Evolutionary conservation across 2,329 filamentous ascomycete species (phyloP).

Genomic region (Claviceps maximensis): DNA sequence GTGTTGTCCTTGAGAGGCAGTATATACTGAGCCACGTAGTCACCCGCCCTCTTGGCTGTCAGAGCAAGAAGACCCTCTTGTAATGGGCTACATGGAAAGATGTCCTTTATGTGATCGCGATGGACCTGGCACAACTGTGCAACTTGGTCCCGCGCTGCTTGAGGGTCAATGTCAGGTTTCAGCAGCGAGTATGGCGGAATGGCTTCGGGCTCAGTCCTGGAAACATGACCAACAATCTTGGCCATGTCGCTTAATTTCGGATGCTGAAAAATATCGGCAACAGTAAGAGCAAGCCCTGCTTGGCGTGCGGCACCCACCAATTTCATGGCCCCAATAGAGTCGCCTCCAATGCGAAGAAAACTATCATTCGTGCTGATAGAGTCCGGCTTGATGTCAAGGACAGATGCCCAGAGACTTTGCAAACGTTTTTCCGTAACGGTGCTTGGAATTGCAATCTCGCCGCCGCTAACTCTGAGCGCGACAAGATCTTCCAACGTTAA

Average conservation of each 20-base stretch:
- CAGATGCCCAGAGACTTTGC: conserved; percentile 8
- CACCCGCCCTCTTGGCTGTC: conserved; percentile 2
- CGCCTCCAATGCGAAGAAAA: conserved; percentile 15
- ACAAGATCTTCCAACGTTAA: background rate
- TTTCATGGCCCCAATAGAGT: conserved; percentile 20
- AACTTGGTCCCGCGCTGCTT: background rate
- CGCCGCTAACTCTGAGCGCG: background rate
- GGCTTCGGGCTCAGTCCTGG: background rate
- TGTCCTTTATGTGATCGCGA: conserved; percentile 2
- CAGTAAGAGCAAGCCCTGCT: conserved; percentile 8
- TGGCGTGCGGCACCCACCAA: conserved; percentile 2
- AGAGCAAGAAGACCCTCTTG: conserved; percentile 8
- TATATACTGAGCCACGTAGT: conserved; percentile 4
- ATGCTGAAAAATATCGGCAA: conserved; percentile 7
- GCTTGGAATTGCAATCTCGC: background rate
- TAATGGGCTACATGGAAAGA: conserved; percentile 8
- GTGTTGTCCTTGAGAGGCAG: conserved; percentile 1
- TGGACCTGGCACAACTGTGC: background rate
- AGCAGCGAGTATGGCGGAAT: conserved; percentile 1
- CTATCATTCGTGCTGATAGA: conserved; percentile 8
- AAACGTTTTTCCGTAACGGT: conserved; percentile 2
- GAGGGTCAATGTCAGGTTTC: background rate
- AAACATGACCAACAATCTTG: background rate
- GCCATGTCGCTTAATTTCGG: conserved; percentile 1
- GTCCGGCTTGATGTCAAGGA: conserved; percentile 4